These are phyloP conservation scores for Scutellaria baicalensis DNA, from an alignment of 257 asterid genomes.

Conservation along the genomic window DNA sequence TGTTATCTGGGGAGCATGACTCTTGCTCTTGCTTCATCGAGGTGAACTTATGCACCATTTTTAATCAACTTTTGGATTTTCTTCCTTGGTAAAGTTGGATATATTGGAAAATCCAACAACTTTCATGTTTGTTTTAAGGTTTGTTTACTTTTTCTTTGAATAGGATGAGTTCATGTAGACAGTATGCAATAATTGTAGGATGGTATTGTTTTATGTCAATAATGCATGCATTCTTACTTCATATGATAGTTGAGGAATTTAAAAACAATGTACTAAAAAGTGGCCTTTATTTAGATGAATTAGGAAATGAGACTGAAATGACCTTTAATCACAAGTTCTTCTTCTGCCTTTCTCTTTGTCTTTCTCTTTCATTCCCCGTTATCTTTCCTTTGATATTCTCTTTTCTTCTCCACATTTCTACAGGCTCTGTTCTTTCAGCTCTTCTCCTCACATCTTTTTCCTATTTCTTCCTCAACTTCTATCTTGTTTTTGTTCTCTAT, in stretches of 20 bases:
- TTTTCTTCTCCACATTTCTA: neutral
- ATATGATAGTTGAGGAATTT: neutral
- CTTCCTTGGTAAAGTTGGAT: neutral
- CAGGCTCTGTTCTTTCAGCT: neutral
- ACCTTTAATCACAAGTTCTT: neutral
- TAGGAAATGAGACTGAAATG: neutral
- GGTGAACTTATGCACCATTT: conserved; percentile 31
- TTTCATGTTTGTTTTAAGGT: neutral
- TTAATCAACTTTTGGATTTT: neutral
- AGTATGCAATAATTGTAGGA: neutral
- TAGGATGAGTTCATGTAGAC: neutral
- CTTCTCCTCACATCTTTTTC: neutral
- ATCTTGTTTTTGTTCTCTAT: too few species aligned
- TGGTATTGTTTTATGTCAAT: neutral
- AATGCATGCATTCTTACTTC: neutral
- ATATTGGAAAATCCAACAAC: neutral
- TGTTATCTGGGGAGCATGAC: conserved; percentile 83
- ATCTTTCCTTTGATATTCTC: neutral
- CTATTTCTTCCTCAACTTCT: too few species aligned
- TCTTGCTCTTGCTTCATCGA: conserved; percentile 85
- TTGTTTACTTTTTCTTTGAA: neutral
- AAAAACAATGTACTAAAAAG: neutral
- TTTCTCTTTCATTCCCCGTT: neutral
- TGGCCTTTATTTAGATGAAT: neutral
- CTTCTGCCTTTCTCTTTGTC: neutral